These are phyloP conservation scores for Podospora bellae-mahoneyi DNA, from an alignment of 495 filamentous ascomycete species.

Conservation along the genomic window DNA sequence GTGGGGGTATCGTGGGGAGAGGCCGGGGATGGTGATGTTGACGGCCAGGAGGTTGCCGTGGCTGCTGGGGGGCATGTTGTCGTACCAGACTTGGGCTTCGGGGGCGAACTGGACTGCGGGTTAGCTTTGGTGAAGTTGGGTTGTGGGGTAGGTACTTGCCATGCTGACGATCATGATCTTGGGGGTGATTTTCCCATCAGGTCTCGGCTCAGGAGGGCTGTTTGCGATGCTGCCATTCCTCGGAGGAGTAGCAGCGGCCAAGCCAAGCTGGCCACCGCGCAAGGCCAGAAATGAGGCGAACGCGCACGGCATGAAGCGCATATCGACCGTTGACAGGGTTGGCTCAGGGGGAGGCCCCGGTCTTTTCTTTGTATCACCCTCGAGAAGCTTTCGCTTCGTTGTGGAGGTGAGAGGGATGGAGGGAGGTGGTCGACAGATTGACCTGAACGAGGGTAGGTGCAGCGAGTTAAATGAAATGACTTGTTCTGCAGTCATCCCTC, in stretches of 20 bases:
- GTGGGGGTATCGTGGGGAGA: constrained; percentile 62
- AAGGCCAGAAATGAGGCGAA: background rate
- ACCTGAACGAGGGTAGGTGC: constrained; percentile 2
- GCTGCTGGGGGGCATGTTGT: constrained; percentile 46
- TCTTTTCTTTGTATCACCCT: constrained; percentile 5
- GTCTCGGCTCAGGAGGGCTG: background rate
- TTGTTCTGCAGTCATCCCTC: background rate
- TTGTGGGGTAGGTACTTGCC: constrained; percentile 39
- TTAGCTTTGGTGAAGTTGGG: background rate
- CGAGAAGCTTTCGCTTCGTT: background rate
- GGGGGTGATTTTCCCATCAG: constrained; percentile 46
- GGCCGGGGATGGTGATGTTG: constrained; percentile 64
- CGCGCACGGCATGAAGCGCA: background rate
- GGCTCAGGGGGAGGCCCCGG: background rate
- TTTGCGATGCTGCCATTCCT: background rate
- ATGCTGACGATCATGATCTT: constrained; percentile 71
- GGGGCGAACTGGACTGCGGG: constrained; percentile 53
- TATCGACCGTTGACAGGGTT: background rate
- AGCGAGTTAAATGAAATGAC: background rate
- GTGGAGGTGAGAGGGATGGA: background rate
- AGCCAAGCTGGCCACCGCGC: background rate
- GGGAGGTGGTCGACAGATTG: too few relatives aligned
- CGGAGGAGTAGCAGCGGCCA: background rate
- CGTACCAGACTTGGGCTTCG: constrained; percentile 67
- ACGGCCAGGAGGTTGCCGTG: constrained; percentile 54